phyloP scores from a whole-genome alignment of 106 monocot genomes.

The Apostasia shenzhenica region DNA sequence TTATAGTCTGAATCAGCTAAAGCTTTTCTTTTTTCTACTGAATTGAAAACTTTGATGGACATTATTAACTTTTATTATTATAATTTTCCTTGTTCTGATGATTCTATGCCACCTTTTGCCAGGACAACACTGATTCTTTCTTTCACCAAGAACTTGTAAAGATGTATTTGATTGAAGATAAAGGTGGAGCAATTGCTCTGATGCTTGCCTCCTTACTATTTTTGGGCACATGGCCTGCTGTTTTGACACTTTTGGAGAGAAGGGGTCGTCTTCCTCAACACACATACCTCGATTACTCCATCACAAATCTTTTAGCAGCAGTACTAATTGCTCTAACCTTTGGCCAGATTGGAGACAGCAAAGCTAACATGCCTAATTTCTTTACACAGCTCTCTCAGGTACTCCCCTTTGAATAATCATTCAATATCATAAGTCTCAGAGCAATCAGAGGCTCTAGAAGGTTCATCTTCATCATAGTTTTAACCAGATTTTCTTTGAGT shows the following conservation, averaged over 20 bases:
- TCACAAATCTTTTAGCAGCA: conserved; percentile 78
- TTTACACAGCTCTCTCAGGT: conserved; percentile 84
- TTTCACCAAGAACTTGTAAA: conserved; percentile 5
- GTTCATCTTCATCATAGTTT: no score
- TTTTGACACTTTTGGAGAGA: conserved; percentile 66
- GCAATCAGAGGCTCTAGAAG: no score
- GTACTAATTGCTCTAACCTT: conserved; percentile 74
- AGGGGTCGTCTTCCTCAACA: conserved; percentile 91
- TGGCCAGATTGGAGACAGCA: conserved; percentile 70
- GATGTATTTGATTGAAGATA: conserved; percentile 82
- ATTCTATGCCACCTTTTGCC: no score
- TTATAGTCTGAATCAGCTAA: no score
- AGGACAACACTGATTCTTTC: neutral
- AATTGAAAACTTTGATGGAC: no score
- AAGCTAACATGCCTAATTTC: conserved; percentile 69
- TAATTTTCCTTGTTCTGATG: no score
- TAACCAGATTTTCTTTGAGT: no score
- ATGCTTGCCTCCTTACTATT: conserved; percentile 77
- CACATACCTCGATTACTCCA: conserved; percentile 80
- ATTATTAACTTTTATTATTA: no score
- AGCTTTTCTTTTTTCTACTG: no score
- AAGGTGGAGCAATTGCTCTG: conserved; percentile 81
- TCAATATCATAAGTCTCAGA: neutral
- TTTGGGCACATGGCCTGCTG: conserved; percentile 89
- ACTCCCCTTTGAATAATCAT: neutral